Evolutionary conservation across 179 eudicot genomes (phyloP).

Genomic region (Corrigiola litoralis): DNA sequence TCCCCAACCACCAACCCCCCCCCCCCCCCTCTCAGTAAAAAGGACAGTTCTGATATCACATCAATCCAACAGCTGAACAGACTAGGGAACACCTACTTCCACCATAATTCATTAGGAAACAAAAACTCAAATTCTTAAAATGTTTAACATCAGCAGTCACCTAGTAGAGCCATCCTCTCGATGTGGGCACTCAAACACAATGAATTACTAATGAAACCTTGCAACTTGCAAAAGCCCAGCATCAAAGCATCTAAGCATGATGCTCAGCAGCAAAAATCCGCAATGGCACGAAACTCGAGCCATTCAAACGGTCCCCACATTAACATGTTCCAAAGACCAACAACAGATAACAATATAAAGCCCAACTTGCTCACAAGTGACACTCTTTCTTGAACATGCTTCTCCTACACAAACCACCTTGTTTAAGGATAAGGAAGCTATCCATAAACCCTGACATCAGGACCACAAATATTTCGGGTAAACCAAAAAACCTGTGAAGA

Average conservation of each 20-base stretch:
- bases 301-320: constrained; percentile 16
- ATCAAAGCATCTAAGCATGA: too few relatives aligned
- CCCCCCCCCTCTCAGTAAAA: too few relatives aligned
- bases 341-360: neutral
- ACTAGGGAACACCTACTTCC: neutral
- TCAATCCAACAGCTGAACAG: neutral
- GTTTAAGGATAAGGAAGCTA: constrained; percentile 23
- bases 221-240: too few relatives aligned
- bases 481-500: constrained; percentile 6
- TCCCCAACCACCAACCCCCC: too few relatives aligned
- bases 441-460: constrained; percentile 21
- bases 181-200: neutral
- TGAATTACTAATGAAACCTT: neutral
- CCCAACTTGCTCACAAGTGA: neutral
- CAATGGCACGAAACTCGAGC: constrained; percentile 7
- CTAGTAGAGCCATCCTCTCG: too few relatives aligned
- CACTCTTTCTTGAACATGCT: neutral
- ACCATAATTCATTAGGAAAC: neutral
- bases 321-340: neutral
- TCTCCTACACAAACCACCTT: constrained; percentile 17
- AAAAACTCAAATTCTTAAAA: neutral
- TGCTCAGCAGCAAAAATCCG: neutral
- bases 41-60: too few relatives aligned
- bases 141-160: neutral
- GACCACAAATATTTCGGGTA: constrained; percentile 27